Base-by-base conservation (phyloP, 2,329 filamentous ascomycete genomes). In the Colletotrichum lentis region DNA sequence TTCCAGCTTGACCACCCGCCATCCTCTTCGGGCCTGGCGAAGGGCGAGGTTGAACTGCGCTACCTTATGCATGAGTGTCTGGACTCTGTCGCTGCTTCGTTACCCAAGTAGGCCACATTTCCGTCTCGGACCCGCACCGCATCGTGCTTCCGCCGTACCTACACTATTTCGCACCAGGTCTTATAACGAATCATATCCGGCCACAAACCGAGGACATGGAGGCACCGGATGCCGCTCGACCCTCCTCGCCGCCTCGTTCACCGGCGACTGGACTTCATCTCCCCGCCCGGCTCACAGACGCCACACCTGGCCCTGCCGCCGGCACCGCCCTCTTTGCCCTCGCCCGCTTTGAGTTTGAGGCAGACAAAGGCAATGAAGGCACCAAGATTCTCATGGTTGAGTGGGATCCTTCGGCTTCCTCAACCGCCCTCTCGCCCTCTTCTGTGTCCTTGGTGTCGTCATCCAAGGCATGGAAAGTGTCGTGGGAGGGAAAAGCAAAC, bases 341-440 rank as follows among this genome's bases (percentile, higher is more conserved):
- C 53, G 91, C 93, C 53, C 90, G 94, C 67, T 97, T 96, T 79
- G 94, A 97, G 77, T 96, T 97, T 76, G 91, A 94, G 79, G 84
- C 87, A 0, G 90, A 89, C 43, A 87, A 86, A 76, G 91, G 88
- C 57, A 92, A 93, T 74, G 91, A 94, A 71, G 93, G 93, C 47
- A 96, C 93, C 70, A 97, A 97, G 82, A 90, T 97, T 71, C 82
- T 97, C 73, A 96, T 97, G 93, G 90, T 97, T 46, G 93, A 97
- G 78, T 97, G 94, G 94, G 89, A 92, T 76, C 77, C 79, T 46
- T 56, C 20, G 16, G 20, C 37, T 18, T 39, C 43, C 6, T 8
- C 31, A n/a, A 22, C 18, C n/a, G n/a, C 10, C 41, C 22, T 11
- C 5, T 31, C 14, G 39, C 12, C 43, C 7, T 31, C 56, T 18